Conservation (phyloP, 2,329 filamentous ascomycete genomes). For the Ceratocystis ficicola region DNA sequence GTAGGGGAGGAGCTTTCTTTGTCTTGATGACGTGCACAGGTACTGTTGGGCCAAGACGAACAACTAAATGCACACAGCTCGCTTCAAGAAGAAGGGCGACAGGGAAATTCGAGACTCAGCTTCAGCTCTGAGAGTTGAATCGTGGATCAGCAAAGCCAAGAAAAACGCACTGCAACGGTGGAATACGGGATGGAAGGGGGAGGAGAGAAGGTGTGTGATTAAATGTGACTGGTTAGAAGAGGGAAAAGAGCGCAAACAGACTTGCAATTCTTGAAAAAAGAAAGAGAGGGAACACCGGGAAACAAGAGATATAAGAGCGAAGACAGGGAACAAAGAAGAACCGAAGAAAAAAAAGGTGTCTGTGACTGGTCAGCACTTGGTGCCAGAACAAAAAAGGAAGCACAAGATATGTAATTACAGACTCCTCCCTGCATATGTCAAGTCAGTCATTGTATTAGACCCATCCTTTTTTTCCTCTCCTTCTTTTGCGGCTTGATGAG, state of each 20-base stretch:
- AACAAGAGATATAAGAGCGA: neutral
- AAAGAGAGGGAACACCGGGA: neutral
- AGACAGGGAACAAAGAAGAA: neutral
- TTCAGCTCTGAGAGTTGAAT: neutral
- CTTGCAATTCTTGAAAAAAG: neutral
- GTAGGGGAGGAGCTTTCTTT: too few relatives aligned
- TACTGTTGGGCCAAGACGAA: too few relatives aligned
- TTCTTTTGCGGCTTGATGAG: too few relatives aligned
- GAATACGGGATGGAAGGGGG: neutral
- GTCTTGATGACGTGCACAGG: too few relatives aligned
- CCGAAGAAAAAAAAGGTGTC: neutral
- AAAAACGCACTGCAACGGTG: neutral
- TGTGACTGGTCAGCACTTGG: too few relatives aligned
- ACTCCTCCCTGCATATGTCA: neutral
- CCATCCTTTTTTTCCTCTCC: too few relatives aligned
- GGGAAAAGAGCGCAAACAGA: neutral
- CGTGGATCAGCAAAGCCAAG: neutral
- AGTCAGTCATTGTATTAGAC: neutral
- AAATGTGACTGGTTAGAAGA: too few relatives aligned
- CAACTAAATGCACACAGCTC: too few relatives aligned
- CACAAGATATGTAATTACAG: neutral
- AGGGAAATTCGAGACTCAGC: neutral
- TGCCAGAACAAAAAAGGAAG: neutral
- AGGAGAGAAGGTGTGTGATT: too few relatives aligned
- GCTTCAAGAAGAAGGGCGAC: too few relatives aligned